These are phyloP conservation scores for Aureobasidium sp. DNA, from an alignment of 2,329 filamentous ascomycete genomes.

Conservation along the genomic window DNA sequence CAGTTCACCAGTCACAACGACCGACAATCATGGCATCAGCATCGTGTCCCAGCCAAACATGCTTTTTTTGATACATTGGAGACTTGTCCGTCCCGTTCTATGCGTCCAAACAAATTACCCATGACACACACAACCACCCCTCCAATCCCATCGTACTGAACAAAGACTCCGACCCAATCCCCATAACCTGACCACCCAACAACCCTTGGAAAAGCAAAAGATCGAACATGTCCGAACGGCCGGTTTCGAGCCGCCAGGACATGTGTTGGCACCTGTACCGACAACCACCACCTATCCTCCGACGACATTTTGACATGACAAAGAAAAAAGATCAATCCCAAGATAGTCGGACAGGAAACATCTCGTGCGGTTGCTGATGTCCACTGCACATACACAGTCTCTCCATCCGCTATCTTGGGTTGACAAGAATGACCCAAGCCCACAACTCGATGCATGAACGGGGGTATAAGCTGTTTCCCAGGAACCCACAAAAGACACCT, in stretches of 20 bases:
- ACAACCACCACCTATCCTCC: background rate
- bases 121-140: background rate
- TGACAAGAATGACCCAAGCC: background rate
- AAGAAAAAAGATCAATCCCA: background rate
- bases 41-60: background rate
- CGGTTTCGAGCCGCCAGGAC: background rate
- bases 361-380: background rate
- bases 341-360: background rate
- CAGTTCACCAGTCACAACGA: background rate
- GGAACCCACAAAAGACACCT: slow-evolving; percentile 6
- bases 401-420: background rate
- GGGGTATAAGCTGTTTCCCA: background rate
- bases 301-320: slow-evolving; percentile 1
- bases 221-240: background rate
- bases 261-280: background rate
- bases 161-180: slow-evolving; percentile 3
- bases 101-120: slow-evolving; percentile 11
- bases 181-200: background rate
- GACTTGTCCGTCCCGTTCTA: background rate
- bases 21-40: background rate
- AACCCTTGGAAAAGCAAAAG: background rate
- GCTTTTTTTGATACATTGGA: slow-evolving; percentile 11
- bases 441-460: slow-evolving; percentile 8
- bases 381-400: background rate
- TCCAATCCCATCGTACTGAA: background rate